Percentiles rank a stretch among this genome's conserved stretches.
Conservation (phyloP, 192 early-diverging fungal genomes). For the Umbelopsis vinacea region DNA sequence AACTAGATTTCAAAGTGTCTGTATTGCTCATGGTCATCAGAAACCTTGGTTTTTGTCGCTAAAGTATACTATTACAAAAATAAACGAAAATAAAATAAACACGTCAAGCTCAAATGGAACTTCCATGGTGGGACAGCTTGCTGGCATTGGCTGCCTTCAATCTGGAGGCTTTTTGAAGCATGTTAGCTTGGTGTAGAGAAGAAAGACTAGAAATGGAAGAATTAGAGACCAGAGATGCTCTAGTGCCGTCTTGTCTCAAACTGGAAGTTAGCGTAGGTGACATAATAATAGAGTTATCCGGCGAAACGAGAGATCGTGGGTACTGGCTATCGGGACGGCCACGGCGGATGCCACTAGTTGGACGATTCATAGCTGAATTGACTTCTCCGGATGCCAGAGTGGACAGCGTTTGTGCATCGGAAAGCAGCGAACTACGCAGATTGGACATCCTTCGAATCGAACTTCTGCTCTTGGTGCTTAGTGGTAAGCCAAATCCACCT, state of each 20-base stretch:
- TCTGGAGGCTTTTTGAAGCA: slow-evolving; percentile 34
- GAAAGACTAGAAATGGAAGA: slow-evolving; percentile 38
- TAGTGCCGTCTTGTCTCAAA: slow-evolving; percentile 11
- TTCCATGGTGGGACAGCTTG: neutral
- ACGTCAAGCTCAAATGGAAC: neutral
- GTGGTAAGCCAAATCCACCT: neutral
- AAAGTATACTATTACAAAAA: neutral
- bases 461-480: slow-evolving; percentile 9
- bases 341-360: neutral
- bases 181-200: slow-evolving; percentile 37
- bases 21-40: no score
- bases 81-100: neutral
- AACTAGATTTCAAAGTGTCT: no score
- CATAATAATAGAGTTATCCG: neutral
- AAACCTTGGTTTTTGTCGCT: no score
- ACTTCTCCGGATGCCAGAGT: slow-evolving; percentile 4
- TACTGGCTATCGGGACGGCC: neutral
- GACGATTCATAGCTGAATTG: neutral
- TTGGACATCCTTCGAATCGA: neutral
- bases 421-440: neutral
- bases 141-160: slow-evolving; percentile 24
- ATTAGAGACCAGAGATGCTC: slow-evolving; percentile 28
- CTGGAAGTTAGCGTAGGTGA: slow-evolving; percentile 1
- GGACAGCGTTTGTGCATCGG: neutral
- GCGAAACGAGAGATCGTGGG: neutral